These are phyloP conservation scores for Mycotypha africana DNA, from an alignment of 371 early-diverging fungal species.

Conservation along the genomic window DNA sequence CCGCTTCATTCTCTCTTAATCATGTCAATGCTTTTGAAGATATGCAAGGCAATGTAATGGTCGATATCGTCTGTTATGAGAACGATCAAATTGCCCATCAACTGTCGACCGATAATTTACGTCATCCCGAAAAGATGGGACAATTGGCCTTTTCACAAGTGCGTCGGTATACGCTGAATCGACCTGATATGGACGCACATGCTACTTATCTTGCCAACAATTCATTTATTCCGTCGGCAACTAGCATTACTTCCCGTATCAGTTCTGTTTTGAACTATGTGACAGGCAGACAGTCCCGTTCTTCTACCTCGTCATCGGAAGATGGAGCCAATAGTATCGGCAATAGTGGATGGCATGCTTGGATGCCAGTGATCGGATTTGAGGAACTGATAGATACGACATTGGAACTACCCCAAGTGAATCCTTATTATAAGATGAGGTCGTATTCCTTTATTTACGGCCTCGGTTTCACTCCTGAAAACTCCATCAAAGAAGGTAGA, in stretches of 20 bases:
- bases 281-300: slow-evolving; percentile 8
- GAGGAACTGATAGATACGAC: slow-evolving; percentile 16
- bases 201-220: slow-evolving; percentile 30
- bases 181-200: slow-evolving; percentile 42
- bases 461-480: slow-evolving; percentile 42
- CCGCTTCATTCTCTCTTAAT: slow-evolving; percentile 62
- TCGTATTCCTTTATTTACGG: slow-evolving; percentile 68
- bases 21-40: slow-evolving; percentile 76
- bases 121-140: slow-evolving; percentile 36
- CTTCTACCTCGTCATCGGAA: too few relatives aligned
- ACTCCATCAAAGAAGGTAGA: slow-evolving; percentile 29
- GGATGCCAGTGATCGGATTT: slow-evolving; percentile 29
- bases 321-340: slow-evolving; percentile 13
- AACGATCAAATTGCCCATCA: slow-evolving; percentile 59
- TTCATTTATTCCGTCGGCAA: slow-evolving; percentile 17
- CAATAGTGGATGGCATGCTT: slow-evolving; percentile 26
- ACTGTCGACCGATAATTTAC: slow-evolving; percentile 49
- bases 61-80: slow-evolving; percentile 63
- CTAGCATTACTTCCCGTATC: slow-evolving; percentile 18
- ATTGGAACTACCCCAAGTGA: slow-evolving; percentile 65
- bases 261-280: slow-evolving; percentile 23
- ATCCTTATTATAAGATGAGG: slow-evolving; percentile 48
- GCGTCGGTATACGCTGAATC: slow-evolving; percentile 53
- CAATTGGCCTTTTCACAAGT: slow-evolving; percentile 47
- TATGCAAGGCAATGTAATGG: slow-evolving; percentile 48